Evolutionary conservation across 495 filamentous ascomycete species (phyloP), one percentile per base, ranked within the genome.

Genomic region (Hypoxylon lienhwacheense): DNA sequence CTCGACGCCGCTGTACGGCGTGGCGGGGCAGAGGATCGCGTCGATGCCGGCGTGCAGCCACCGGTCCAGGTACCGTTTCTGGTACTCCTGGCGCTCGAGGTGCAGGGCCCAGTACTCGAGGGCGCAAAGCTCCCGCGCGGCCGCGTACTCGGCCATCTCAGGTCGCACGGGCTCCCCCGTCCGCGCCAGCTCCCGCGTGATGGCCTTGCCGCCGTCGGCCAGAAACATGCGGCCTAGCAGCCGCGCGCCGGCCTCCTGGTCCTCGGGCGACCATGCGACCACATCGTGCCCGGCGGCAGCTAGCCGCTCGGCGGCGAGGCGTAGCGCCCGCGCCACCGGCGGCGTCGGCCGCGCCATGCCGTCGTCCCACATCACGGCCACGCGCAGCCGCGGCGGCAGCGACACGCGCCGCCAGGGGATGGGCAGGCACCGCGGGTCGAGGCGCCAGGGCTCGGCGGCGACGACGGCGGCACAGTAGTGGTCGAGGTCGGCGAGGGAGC

Each of bases 331-430:
- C 12, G 78, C 77, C 55, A 91, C 91, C 3, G 90, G 88, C 8
- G 90, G 90, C 10, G 86, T 83, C 3, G 90, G 89, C 10, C 84
- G 80, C 4, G 93, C 85, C 17, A 92, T 84, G 15, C 85, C 85
- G 68, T 95, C 90, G 31, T 76, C 82, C 47, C 77, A 76, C 75
- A 96, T 75, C 11, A 96, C 68, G 6, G 86, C 90, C 55, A 93
- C 75, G 10, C 77, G 78, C 32, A 91, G 72, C 31, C 66, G 77
- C 62, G 78, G 77, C 28, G 73, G 74, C 43, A 76, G 73, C 45
- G 72, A 67, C 19, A 81, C 68, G 7, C 77, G 67, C 28, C 87
- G 75, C 90, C 90, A 96, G 3, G 79, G 72, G 19, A 96, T 83
- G 0, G 90, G 90, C 64, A 90, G 84, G 0, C 91, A 89, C 1